These are phyloP conservation scores for Moelleriella libera DNA, from an alignment of 2,329 filamentous ascomycete genomes.

Conservation along the genomic window DNA sequence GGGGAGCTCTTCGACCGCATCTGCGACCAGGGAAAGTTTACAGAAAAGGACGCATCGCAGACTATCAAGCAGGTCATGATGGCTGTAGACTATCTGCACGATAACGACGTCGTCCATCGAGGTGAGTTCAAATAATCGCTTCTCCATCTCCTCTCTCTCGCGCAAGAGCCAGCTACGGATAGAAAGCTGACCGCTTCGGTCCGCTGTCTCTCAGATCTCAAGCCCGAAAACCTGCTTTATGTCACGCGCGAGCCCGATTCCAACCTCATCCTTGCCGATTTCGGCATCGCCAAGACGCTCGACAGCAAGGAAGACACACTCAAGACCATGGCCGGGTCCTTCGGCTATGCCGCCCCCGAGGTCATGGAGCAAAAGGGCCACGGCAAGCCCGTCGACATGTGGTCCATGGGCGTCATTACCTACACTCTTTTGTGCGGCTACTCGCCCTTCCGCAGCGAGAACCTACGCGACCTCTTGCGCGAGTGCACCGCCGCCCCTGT, in stretches of 20 bases:
- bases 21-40: slow-evolving; percentile 95
- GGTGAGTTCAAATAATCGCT: slow-evolving; percentile 35
- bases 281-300: slow-evolving; percentile 97
- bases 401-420: slow-evolving; percentile 96
- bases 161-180: neutral
- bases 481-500: slow-evolving; percentile 77
- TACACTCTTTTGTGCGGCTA: slow-evolving; percentile 97
- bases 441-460: slow-evolving; percentile 94
- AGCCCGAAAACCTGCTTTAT: slow-evolving; percentile 95
- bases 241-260: slow-evolving; percentile 65
- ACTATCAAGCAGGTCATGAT: slow-evolving; percentile 89
- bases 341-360: slow-evolving; percentile 93
- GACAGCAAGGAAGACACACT: slow-evolving; percentile 82
- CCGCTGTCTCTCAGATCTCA: slow-evolving; percentile 53
- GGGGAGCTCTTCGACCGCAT: slow-evolving; percentile 97
- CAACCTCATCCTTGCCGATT: slow-evolving; percentile 85
- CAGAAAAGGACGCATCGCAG: slow-evolving; percentile 91
- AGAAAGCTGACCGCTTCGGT: neutral
- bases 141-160: too few relatives aligned
- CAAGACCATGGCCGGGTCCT: slow-evolving; percentile 96
- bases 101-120: slow-evolving; percentile 90
- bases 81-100: slow-evolving; percentile 87
- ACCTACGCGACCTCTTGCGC: slow-evolving; percentile 80
- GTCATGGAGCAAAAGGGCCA: slow-evolving; percentile 97
- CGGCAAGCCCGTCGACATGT: slow-evolving; percentile 98